Evolutionary conservation across 257 asterid genomes (phyloP).

Genomic region (Eustoma russellianum): DNA sequence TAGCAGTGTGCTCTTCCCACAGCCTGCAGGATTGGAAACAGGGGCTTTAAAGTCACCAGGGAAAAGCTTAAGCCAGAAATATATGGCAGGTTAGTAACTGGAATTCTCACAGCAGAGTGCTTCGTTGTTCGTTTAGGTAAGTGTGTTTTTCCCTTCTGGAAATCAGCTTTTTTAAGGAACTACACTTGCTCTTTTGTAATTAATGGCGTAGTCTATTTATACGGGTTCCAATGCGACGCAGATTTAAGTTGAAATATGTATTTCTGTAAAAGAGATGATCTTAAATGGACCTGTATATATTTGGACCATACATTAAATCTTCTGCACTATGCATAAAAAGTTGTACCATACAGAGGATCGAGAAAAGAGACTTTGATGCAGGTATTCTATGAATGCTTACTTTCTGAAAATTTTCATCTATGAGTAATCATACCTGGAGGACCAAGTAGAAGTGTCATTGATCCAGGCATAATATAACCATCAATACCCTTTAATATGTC

Average conservation of each 20-base stretch:
- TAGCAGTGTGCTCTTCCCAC: slow-evolving; percentile 10
- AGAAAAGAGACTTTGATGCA: not conserved
- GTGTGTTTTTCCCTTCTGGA: no score
- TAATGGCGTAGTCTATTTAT: no score
- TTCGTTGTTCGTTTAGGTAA: no score
- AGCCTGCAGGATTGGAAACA: slow-evolving; percentile 1
- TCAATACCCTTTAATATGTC: slow-evolving; percentile 9
- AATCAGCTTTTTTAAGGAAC: no score
- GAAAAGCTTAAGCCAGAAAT: no score
- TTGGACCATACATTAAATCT: not conserved
- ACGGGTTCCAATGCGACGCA: no score
- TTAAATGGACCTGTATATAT: not conserved
- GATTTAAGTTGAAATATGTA: no score
- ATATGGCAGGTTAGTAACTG: not conserved
- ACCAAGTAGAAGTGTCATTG: slow-evolving; percentile 10
- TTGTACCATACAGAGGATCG: not conserved
- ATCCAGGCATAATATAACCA: slow-evolving; percentile 12
- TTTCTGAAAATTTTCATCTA: not conserved
- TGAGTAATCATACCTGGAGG: slow-evolving; percentile 7
- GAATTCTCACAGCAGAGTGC: not conserved
- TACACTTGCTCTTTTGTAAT: no score
- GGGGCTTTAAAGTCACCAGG: no score
- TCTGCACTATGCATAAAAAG: not conserved
- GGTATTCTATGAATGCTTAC: not conserved
- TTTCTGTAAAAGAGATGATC: no score